Conservation (phyloP, 1,284 basidiomycete species). For the Stygiomarasmius scandens region DNA sequence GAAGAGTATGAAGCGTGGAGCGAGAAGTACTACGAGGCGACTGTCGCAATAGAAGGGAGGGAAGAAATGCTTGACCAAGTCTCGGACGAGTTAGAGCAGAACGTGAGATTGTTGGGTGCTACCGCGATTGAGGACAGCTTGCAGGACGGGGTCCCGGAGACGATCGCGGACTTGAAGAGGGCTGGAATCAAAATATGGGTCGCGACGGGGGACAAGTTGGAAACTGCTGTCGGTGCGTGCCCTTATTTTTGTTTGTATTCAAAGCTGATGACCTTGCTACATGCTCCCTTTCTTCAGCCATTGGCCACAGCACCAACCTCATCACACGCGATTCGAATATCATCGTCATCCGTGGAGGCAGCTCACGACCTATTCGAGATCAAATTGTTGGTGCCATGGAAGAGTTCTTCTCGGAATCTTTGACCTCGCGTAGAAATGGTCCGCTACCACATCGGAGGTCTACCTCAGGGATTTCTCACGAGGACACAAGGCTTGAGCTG, state of each 20-base stretch:
- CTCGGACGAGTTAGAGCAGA: constrained; percentile 81
- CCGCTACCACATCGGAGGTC: too few relatives aligned
- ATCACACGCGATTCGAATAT: constrained; percentile 90
- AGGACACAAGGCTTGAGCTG: constrained; percentile 34
- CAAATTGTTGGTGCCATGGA: constrained; percentile 86
- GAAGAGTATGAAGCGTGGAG: constrained; percentile 85
- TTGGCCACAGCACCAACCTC: constrained; percentile 96
- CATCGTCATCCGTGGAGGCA: constrained; percentile 87
- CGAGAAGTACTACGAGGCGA: constrained; percentile 80
- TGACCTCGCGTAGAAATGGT: too few relatives aligned
- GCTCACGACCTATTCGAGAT: constrained; percentile 71
- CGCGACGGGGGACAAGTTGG: constrained; percentile 97
- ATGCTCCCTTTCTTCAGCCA: constrained; percentile 56
- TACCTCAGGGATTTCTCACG: too few relatives aligned
- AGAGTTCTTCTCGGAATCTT: constrained; percentile 96
- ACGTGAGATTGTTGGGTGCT: constrained; percentile 85
- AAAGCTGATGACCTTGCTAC: constrained; percentile 4
- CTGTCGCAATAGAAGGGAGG: constrained; percentile 77
- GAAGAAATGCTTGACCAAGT: constrained; percentile 81
- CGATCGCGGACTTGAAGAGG: constrained; percentile 93
- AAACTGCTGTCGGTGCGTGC: constrained; percentile 86
- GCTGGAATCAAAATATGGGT: constrained; percentile 99
- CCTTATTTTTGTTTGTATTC: neutral
- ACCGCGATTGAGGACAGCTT: constrained; percentile 98
- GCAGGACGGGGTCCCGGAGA: constrained; percentile 97